These are phyloP conservation scores for Funneliformis mosseae DNA, from an alignment of 192 early-diverging fungal species.

Conservation along the genomic window DNA sequence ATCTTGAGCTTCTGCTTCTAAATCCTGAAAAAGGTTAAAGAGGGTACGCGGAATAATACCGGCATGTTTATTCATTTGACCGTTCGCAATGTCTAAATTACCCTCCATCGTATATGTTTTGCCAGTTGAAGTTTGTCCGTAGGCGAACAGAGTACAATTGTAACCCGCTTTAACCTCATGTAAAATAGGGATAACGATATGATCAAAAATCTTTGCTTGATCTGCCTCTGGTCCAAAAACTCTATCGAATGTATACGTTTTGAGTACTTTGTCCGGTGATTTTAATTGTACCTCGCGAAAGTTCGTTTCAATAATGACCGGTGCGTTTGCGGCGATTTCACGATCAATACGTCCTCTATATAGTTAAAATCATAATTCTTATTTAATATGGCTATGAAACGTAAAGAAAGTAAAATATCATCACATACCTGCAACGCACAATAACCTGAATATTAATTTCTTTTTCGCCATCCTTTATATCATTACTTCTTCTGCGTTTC, in stretches of 20 bases:
- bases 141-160: conserved; percentile 85
- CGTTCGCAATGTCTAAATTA: conserved; percentile 60
- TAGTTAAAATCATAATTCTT: conserved; percentile 1
- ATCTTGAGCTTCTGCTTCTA: conserved; percentile 71
- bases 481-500: conserved; percentile 8
- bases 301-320: conserved; percentile 58
- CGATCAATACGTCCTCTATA: conserved; percentile 56
- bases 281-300: conserved; percentile 67
- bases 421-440: conserved; percentile 70
- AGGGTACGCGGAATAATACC: conserved; percentile 93
- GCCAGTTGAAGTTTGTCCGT: conserved; percentile 90
- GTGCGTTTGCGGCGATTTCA: conserved; percentile 66
- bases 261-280: conserved; percentile 55
- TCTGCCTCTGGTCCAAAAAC: conserved; percentile 78
- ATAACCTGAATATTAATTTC: conserved; percentile 83
- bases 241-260: conserved; percentile 87
- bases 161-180: conserved; percentile 73
- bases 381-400: background rate
- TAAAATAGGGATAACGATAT: conserved; percentile 79
- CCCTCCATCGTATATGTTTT: conserved; percentile 99
- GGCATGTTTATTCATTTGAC: conserved; percentile 54
- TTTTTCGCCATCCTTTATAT: conserved; percentile 43
- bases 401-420: background rate
- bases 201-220: conserved; percentile 81
- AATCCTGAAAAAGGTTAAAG: conserved; percentile 71